These are phyloP conservation scores for Cryptosporidium canis DNA, from an alignment of 169 alveolate species.

Conservation along the genomic window DNA sequence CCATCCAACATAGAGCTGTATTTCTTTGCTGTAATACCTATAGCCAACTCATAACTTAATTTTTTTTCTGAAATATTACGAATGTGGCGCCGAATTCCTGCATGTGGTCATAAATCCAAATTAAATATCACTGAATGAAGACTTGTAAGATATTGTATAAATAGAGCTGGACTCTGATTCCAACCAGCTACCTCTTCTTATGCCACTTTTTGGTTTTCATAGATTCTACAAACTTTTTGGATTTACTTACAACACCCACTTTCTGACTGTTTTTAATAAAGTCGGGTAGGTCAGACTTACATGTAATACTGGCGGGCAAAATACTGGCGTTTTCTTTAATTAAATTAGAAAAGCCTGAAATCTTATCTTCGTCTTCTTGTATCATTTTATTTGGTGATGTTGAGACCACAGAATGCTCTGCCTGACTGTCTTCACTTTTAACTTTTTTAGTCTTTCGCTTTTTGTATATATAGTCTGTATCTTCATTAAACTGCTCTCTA, in stretches of 20 bases:
- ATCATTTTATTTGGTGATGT: not conserved
- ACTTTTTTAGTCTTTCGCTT: not conserved
- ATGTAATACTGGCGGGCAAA: constrained; percentile 45
- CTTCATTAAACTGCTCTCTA: not conserved
- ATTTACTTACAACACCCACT: not conserved
- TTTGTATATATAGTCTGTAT: not conserved
- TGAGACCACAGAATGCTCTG: not conserved
- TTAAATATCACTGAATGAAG: not conserved
- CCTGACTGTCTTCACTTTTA: not conserved
- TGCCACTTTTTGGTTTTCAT: constrained; percentile 67
- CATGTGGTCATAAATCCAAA: too few relatives aligned
- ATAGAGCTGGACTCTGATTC: not conserved
- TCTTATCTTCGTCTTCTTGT: not conserved
- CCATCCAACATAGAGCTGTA: too few relatives aligned
- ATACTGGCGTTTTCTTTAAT: constrained; percentile 2
- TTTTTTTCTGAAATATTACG: too few relatives aligned
- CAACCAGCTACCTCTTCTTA: not conserved
- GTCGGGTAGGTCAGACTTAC: not conserved
- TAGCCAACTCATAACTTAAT: too few relatives aligned
- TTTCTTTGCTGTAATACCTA: too few relatives aligned
- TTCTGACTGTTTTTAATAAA: constrained; percentile 18
- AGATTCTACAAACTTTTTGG: constrained; percentile 35
- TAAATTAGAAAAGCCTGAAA: constrained; percentile 11
- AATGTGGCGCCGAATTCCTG: too few relatives aligned
- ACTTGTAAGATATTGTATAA: not conserved